Percentiles rank a stretch among this genome's conserved stretches.
phyloP scores from a whole-genome alignment of 805 yeast genomes.

The Metschnikowia cubensis region DNA sequence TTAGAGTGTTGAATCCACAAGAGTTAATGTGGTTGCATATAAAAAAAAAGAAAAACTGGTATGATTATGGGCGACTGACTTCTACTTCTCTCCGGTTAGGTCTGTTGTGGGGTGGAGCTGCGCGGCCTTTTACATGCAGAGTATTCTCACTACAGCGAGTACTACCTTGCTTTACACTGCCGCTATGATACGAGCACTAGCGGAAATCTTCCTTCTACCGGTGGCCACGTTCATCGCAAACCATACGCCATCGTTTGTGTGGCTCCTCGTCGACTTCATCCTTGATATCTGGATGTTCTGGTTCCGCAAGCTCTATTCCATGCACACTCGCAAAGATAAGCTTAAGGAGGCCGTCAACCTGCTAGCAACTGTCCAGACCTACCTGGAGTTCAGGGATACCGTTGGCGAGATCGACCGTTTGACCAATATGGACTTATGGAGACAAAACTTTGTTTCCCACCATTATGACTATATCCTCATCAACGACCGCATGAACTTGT shows the following conservation, averaged over 20 bases:
- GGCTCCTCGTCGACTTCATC: constrained; percentile 41
- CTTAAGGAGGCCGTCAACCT: constrained; percentile 46
- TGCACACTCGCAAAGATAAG: constrained; percentile 40
- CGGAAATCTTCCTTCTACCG: constrained; percentile 14
- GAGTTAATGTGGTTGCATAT: too few relatives aligned
- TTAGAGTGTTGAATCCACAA: too few relatives aligned
- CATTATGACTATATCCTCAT: constrained; percentile 84
- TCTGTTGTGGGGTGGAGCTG: background rate
- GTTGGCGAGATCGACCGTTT: constrained; percentile 47
- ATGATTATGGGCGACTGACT: background rate
- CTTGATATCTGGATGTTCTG: constrained; percentile 46
- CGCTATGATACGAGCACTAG: constrained; percentile 11
- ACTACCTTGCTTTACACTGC: background rate
- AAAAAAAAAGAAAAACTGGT: too few relatives aligned
- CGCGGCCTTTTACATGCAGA: constrained; percentile 1
- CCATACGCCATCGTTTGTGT: constrained; percentile 36
- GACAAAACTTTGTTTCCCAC: constrained; percentile 76
- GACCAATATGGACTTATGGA: constrained; percentile 51
- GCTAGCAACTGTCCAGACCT: constrained; percentile 50
- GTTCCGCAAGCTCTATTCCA: constrained; percentile 34
- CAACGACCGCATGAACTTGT: constrained; percentile 61
- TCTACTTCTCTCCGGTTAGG: too few relatives aligned
- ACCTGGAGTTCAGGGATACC: constrained; percentile 66
- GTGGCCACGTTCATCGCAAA: constrained; percentile 27
- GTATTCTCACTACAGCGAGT: background rate